Percentiles rank a stretch among this genome's conserved stretches.
Conservation (phyloP, 2,329 filamentous ascomycete species). For the Capronia americana region DNA sequence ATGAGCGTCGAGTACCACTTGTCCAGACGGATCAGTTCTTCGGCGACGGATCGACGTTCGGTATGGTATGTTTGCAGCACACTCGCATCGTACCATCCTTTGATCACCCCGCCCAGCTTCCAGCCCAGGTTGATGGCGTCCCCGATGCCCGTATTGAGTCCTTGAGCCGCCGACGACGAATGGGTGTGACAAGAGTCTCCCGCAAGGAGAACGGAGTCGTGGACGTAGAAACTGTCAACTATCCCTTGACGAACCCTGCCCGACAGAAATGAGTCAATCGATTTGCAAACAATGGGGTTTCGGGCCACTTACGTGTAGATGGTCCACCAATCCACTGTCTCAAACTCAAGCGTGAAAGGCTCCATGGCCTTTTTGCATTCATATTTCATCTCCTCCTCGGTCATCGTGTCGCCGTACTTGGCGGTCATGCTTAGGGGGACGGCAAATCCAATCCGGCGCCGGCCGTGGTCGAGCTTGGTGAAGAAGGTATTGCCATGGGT, state of each 20-base stretch:
- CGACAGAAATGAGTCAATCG: no score
- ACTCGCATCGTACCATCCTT: constrained; percentile 6
- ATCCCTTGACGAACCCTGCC: constrained; percentile 4
- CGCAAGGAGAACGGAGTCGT: constrained; percentile 4
- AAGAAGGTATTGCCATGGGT: constrained; percentile 10
- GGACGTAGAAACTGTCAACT: constrained; percentile 4
- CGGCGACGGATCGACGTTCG: constrained; percentile 9
- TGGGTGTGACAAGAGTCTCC: constrained; percentile 14
- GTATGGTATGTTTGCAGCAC: constrained; percentile 1
- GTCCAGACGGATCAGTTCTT: constrained; percentile 6
- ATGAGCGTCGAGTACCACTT: constrained; percentile 8
- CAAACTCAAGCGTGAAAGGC: constrained; percentile 10
- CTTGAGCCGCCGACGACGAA: constrained; percentile 1
- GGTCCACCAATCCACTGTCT: constrained; percentile 11
- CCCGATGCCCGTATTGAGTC: constrained; percentile 11
- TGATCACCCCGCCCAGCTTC: constrained; percentile 10
- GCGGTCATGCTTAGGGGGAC: not conserved
- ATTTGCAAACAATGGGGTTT: no score
- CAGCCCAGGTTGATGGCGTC: constrained; percentile 7
- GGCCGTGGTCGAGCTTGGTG: constrained; percentile 4
- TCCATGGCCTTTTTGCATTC: constrained; percentile 3
- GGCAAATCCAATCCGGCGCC: constrained; percentile 1
- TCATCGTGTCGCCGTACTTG: constrained; percentile 11
- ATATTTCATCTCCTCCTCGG: not conserved
- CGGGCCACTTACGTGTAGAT: not conserved